Conservation (phyloP, 306 rosid species). For the Quercus dentata region DNA sequence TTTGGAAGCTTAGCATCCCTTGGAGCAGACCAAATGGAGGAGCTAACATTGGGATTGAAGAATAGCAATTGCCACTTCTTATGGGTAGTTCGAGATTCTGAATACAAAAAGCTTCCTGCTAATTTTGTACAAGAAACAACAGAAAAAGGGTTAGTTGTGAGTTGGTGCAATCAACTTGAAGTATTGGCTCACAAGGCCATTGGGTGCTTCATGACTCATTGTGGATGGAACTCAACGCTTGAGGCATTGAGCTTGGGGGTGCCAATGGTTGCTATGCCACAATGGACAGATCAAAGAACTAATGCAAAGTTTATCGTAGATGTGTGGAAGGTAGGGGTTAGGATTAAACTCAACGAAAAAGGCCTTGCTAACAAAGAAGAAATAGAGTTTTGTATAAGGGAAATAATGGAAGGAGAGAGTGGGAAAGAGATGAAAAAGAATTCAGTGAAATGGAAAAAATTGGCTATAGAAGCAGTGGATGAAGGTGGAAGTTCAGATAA, state of each 20-base stretch:
- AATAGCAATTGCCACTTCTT: background rate
- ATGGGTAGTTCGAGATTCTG: conserved; percentile 13
- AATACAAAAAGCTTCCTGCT: background rate
- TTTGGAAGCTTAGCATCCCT: background rate
- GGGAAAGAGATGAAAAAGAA: background rate
- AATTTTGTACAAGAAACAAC: background rate
- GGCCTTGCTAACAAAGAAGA: background rate
- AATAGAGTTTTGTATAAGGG: background rate
- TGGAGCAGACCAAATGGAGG: conserved; percentile 12
- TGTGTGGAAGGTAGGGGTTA: conserved; percentile 16
- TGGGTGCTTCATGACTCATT: background rate
- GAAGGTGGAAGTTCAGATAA: conserved; percentile 20
- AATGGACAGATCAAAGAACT: conserved; percentile 12
- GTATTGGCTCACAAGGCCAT: conserved; percentile 1
- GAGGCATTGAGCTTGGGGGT: conserved; percentile 12
- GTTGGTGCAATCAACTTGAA: conserved; percentile 12
- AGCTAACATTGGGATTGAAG: background rate
- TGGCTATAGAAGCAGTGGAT: conserved; percentile 4
- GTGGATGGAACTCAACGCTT: conserved; percentile 14
- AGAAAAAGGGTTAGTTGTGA: background rate
- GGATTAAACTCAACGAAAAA: background rate
- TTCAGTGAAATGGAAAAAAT: background rate
- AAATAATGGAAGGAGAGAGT: conserved; percentile 16
- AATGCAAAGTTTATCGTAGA: conserved; percentile 7
- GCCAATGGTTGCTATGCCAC: conserved; percentile 14